phyloP scores from a whole-genome alignment of 768 basidiomycete genomes.

The Lyophyllum atratum region DNA sequence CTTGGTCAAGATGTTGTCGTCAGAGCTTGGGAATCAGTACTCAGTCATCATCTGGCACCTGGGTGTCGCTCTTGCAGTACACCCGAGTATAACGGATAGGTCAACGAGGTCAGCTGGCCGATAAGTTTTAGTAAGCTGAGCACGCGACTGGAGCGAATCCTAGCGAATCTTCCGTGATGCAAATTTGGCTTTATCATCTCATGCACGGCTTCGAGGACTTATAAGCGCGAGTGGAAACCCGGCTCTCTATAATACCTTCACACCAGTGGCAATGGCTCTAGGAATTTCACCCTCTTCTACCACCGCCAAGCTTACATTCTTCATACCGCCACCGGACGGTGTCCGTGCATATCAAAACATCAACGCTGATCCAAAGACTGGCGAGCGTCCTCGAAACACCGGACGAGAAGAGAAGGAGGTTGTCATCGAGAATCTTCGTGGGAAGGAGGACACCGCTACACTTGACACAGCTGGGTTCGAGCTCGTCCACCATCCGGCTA shows the following conservation, averaged over 20 bases:
- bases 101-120: neutral
- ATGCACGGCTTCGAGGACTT: neutral
- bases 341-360: constrained; percentile 24
- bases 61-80: too few species aligned
- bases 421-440: constrained; percentile 54
- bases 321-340: constrained; percentile 25
- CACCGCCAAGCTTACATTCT: constrained; percentile 16
- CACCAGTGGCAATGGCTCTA: neutral
- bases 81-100: too few species aligned
- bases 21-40: too few species aligned
- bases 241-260: neutral
- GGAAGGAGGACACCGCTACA: constrained; percentile 42
- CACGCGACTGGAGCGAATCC: neutral
- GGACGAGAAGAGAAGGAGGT: constrained; percentile 24
- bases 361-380: constrained; percentile 23
- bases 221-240: neutral
- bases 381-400: constrained; percentile 23
- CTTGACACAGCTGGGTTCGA: constrained; percentile 57
- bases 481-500: constrained; percentile 27
- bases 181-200: neutral
- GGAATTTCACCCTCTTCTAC: constrained; percentile 3
- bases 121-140: neutral
- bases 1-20: too few species aligned
- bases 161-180: neutral
- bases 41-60: too few species aligned